Percentiles rank a stretch among this genome's conserved stretches.
Evolutionary conservation across 2,329 filamentous ascomycete genomes (phyloP).

Genomic region (Aspergillus nomiae): DNA sequence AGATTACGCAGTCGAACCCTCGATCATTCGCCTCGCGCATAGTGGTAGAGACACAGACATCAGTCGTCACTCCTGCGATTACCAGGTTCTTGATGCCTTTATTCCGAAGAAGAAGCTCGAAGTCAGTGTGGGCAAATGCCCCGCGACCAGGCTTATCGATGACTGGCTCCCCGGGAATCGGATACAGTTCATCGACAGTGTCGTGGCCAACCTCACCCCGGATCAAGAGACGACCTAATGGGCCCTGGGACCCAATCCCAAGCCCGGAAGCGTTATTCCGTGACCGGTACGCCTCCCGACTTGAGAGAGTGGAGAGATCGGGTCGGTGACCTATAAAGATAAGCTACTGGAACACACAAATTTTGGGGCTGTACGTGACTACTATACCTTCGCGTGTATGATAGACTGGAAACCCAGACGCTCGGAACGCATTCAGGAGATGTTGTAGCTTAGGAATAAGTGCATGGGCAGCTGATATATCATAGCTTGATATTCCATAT

Average conservation of each 20-base stretch:
- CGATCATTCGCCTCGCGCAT: constrained; percentile 60
- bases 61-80: constrained; percentile 57
- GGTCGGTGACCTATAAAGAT: constrained; percentile 46
- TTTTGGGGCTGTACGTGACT: neutral
- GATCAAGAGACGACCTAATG: constrained; percentile 60
- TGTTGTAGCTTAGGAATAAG: constrained; percentile 45
- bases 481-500: constrained; percentile 49
- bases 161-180: constrained; percentile 50
- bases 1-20: constrained; percentile 55
- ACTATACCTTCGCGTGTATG: constrained; percentile 48
- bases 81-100: constrained; percentile 57
- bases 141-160: constrained; percentile 59
- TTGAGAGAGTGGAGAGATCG: constrained; percentile 58
- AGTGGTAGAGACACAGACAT: constrained; percentile 58
- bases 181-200: constrained; percentile 57
- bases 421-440: constrained; percentile 42
- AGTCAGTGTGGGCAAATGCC: constrained; percentile 57
- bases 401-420: constrained; percentile 45
- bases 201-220: constrained; percentile 61
- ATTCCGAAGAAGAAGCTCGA: constrained; percentile 54
- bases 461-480: constrained; percentile 41
- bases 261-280: constrained; percentile 53
- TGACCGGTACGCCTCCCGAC: constrained; percentile 57
- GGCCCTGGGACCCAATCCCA: constrained; percentile 56
- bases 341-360: constrained; percentile 8